A percentile compares a stretch with the other conserved stretches of the same genome.
Evolutionary conservation across 805 yeast species (phyloP).

Genomic region (Wickerhamomyces silvicola): DNA sequence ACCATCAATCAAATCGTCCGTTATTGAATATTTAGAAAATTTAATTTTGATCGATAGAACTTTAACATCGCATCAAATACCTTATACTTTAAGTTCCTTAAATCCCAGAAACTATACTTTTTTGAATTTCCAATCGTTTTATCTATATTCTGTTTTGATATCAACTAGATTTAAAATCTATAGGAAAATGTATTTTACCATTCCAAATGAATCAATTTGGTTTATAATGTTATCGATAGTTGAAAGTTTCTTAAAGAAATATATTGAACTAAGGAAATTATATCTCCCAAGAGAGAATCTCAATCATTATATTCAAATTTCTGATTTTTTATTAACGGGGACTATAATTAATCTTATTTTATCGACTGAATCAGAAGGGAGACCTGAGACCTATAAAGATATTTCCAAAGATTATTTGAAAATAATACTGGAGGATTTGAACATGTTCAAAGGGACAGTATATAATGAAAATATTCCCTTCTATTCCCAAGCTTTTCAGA

Average conservation of each 20-base stretch:
- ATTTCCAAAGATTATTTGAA: slow-evolving; percentile 9
- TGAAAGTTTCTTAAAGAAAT: slow-evolving; percentile 15
- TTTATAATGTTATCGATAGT: slow-evolving; percentile 17
- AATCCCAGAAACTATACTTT: slow-evolving; percentile 12
- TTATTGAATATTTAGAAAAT: slow-evolving; percentile 12
- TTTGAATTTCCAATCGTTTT: slow-evolving; percentile 14
- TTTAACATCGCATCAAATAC: slow-evolving; percentile 13
- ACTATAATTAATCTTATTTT: slow-evolving; percentile 9
- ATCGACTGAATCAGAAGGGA: slow-evolving; percentile 8
- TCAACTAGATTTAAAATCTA: slow-evolving; percentile 14
- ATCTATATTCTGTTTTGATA: slow-evolving; percentile 10
- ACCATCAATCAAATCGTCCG: slow-evolving; percentile 5
- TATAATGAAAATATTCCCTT: slow-evolving; percentile 16
- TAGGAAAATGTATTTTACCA: slow-evolving; percentile 10
- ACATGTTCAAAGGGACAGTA: slow-evolving; percentile 4
- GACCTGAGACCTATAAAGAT: slow-evolving; percentile 10
- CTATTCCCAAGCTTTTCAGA: slow-evolving; percentile 11
- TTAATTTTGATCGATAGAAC: slow-evolving; percentile 17
- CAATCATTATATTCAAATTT: slow-evolving; percentile 9
- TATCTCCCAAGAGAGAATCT: slow-evolving; percentile 11
- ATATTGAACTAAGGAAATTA: slow-evolving; percentile 10
- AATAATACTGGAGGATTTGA: slow-evolving; percentile 7
- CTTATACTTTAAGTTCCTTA: slow-evolving; percentile 6
- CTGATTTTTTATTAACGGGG: slow-evolving; percentile 10
- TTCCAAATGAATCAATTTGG: slow-evolving; percentile 13